Evolutionary conservation across 495 filamentous ascomycete genomes (phyloP), one percentile per base, ranked within the genome.

Genomic region (Aspergillus kassunensis): DNA sequence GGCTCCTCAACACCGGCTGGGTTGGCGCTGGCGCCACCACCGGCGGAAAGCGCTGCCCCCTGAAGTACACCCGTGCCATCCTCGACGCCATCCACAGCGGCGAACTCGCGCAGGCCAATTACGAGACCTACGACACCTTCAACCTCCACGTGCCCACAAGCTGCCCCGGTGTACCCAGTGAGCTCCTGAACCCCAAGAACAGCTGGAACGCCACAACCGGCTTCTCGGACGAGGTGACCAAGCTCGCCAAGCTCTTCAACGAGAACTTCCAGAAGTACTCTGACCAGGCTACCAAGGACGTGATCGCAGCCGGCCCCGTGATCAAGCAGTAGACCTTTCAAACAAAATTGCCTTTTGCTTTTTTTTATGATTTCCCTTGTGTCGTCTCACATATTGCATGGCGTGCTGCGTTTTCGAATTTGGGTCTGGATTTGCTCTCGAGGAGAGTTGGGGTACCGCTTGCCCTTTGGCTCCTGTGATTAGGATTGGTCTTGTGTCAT

Each of bases 1-100:
- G 93, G 93, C 79, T 98, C 47, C 83, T 98, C 68, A 98, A 98
- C 84, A 98, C 93, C 56, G 93, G 93, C 56, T 98, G 95, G 95
- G 92, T 96, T 65, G 95, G 95, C 67, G 95, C 93, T 66, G 89
- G 91, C 61, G 90, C 89, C 67, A 84, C 84, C 66, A 93, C 90
- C 62, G 93, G 92, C 60, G 93, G 95, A 68, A 97, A 96, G 82
- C 89, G 95, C 60, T 97, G 93, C 85, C 92, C 95, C 42, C 83
- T 97, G 63, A 96, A 97, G 80, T 97, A 97, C 80, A 98, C 93
- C 34, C 90, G 93, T 65, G 93, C 93, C 58, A 97, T 98, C 73
- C 84, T 98, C 49, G 92, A 98, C 71, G 83, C 93, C 60, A 97
- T 98, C 77, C 93, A 98, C 84, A 90, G 80, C 51, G 93, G 93